Base-by-base conservation (phyloP, 192 early-diverging fungal genomes). In the Obelidium mucronatum region DNA sequence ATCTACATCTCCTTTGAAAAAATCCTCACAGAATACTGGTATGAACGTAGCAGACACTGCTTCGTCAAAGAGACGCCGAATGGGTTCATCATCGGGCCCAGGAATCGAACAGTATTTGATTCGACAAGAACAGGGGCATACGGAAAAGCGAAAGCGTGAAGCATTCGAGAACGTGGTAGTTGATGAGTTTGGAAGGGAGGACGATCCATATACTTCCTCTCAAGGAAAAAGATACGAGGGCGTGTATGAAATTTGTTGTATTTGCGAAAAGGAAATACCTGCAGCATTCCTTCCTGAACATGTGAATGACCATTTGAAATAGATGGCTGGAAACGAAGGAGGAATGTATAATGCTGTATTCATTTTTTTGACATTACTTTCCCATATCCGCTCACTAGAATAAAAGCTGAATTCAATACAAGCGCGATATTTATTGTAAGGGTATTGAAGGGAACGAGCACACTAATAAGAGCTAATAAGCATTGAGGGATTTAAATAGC, bases 241-340 rank as follows among this genome's bases (percentile, higher is more conserved):
- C 5, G 62, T 35, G 15, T 64, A 64, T 37, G 34, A 24, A 64
- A 15, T 33, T 15, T 72, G 69, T 35, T 34, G 15, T 31, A n/a
- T 72, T 11, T 72, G 69, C 1, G 22, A 58, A 1, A 44, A 39
- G 30, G 19, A 31, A 24, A 36, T 72, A 17, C 69, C 69, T n/a
- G 33, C 17, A 22, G 54, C 69, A 30, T 54, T 72, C 33, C n/a
- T 72, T 33, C 17, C 13, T 33, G 36, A 34, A 26, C 69, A 72
- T 35, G 69, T 53, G 5, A 31, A 64, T 15, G 22, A 17, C 17
- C 37, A 40, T 64, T 64, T 64, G 28, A 8, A 58, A 28, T 48
- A 48, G 11, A 48, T 48, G n/a, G n/a, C n/a, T n/a, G n/a, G n/a
- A n/a, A n/a, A n/a, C n/a, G n/a, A n/a, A n/a, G n/a, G n/a, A n/a